Conservation (phyloP, 1,284 basidiomycete genomes). For the Puccinia novopanici region DNA sequence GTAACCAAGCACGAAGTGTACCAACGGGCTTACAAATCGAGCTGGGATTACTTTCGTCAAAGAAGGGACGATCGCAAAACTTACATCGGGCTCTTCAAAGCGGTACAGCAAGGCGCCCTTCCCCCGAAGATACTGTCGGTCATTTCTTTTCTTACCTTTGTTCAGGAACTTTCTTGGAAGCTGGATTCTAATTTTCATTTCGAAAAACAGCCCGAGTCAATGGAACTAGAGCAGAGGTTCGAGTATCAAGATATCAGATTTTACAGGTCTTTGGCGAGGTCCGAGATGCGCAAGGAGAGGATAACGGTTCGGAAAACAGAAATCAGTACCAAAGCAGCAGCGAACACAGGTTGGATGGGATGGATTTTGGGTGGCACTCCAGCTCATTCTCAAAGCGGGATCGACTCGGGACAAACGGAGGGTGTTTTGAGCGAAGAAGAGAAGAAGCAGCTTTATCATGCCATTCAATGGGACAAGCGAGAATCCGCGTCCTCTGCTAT, state of each 20-base stretch:
- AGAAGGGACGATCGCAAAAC: slow-evolving; percentile 78
- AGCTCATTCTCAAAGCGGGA: slow-evolving; percentile 56
- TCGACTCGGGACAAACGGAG: slow-evolving; percentile 62
- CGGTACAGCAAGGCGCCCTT: slow-evolving; percentile 20
- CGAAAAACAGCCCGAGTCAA: slow-evolving; percentile 62
- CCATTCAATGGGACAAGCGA: slow-evolving; percentile 85
- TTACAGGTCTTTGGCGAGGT: slow-evolving; percentile 92
- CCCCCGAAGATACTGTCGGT: slow-evolving; percentile 23
- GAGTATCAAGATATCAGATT: slow-evolving; percentile 95
- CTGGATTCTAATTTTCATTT: neutral
- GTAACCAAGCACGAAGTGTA: slow-evolving; percentile 85
- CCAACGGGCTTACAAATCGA: slow-evolving; percentile 81
- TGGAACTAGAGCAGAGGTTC: slow-evolving; percentile 76
- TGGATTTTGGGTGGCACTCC: slow-evolving; percentile 75
- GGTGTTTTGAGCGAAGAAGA: slow-evolving; percentile 86
- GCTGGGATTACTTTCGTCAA: slow-evolving; percentile 87
- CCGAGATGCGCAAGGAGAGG: slow-evolving; percentile 81
- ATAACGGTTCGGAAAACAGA: slow-evolving; percentile 63
- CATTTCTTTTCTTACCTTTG: neutral
- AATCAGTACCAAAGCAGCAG: slow-evolving; percentile 62
- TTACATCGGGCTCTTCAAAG: slow-evolving; percentile 85
- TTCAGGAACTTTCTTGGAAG: neutral
- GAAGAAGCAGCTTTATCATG: slow-evolving; percentile 86
- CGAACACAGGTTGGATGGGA: slow-evolving; percentile 68
- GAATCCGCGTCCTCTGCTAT: slow-evolving; percentile 67